A percentile compares a stretch with the other conserved stretches of the same genome.
phyloP scores from a whole-genome alignment of 495 filamentous ascomycete genomes.

The Emericellopsis terricola region DNA sequence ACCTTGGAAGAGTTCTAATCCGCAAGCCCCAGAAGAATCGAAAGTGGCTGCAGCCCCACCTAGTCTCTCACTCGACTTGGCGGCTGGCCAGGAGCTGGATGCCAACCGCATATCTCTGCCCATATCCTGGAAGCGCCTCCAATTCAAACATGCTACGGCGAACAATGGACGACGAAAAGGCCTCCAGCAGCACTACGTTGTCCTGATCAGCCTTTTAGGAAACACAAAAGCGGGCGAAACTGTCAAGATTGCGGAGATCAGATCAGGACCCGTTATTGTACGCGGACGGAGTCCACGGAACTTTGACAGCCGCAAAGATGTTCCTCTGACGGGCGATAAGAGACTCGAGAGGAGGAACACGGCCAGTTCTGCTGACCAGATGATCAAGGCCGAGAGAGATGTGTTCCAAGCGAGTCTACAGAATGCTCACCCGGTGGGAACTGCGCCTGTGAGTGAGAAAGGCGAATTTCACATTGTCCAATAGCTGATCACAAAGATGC shows the following conservation, averaged over 20 bases:
- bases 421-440: too few relatives aligned
- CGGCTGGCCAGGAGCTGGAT: slow-evolving; percentile 47
- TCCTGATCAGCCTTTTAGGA: slow-evolving; percentile 43
- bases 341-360: slow-evolving; percentile 3
- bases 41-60: slow-evolving; percentile 31
- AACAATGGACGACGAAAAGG: slow-evolving; percentile 62
- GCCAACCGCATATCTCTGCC: slow-evolving; percentile 59
- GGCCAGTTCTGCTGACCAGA: slow-evolving; percentile 7
- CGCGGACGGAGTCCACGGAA: slow-evolving; percentile 49
- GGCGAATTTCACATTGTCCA: too few relatives aligned
- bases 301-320: slow-evolving; percentile 49
- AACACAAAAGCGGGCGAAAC: slow-evolving; percentile 39
- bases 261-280: slow-evolving; percentile 49
- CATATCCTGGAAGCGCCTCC: slow-evolving; percentile 77
- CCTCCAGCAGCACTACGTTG: slow-evolving; percentile 51
- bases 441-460: too few relatives aligned
- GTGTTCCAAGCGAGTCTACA: slow-evolving; percentile 4
- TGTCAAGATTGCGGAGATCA: slow-evolving; percentile 41
- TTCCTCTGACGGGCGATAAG: slow-evolving; percentile 29
- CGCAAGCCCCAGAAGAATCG: slow-evolving; percentile 23
- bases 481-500: too few relatives aligned
- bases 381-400: slow-evolving; percentile 14
- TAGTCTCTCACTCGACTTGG: slow-evolving; percentile 53
- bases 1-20: slow-evolving; percentile 72
- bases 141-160: slow-evolving; percentile 84